Base-by-base conservation (phyloP, 106 monocot species). In the Gastrodia elata region DNA sequence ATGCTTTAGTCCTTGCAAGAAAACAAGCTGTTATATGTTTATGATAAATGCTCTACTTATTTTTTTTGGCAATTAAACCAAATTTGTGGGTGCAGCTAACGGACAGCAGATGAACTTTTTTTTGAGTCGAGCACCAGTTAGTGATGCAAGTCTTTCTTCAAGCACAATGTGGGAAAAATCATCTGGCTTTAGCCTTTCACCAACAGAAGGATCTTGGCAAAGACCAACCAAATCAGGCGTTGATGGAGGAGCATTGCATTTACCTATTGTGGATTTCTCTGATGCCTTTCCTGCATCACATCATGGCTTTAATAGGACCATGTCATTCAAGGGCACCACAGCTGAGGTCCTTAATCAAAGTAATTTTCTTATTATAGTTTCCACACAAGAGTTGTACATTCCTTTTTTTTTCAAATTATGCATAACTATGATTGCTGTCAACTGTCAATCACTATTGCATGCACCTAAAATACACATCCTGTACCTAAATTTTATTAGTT, bases 291-390 rank as follows among this genome's bases (percentile, higher is more conserved):
- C 85, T 28, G 16, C 76, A 28, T 39, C 68, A 52, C 71, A 58
- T 39, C 74, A 72, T 64, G 77, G 80, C 55, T 42, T 74, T 32
- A 78, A 82, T 26, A 79, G 65, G 74, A 84, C 81, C 74, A 77
- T 79, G 65, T 75, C 87, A 25, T 77, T 72, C 26, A 88, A 80
- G 79, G 56, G 79, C 58, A 64, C 79, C 73, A 80, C 61, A 37
- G 64, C 75, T 15, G 73, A 75, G 61, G 77, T 83, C 72, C 82
- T 80, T 61, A 71, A 70, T 78, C 84, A 82, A 88, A 84, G 84
- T 88, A 77, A 75, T 70, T 14, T 40, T 3, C 41, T 39, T 52
- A 20, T 24, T 2, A n/a, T 33, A 56, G 15, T n/a, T n/a, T 32
- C 27, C 6, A 37, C 32, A 61, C 22, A 32, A 32, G 20, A 61